These are phyloP conservation scores for Xylaria sp. DNA, from an alignment of 2,329 filamentous ascomycete genomes.

Conservation along the genomic window DNA sequence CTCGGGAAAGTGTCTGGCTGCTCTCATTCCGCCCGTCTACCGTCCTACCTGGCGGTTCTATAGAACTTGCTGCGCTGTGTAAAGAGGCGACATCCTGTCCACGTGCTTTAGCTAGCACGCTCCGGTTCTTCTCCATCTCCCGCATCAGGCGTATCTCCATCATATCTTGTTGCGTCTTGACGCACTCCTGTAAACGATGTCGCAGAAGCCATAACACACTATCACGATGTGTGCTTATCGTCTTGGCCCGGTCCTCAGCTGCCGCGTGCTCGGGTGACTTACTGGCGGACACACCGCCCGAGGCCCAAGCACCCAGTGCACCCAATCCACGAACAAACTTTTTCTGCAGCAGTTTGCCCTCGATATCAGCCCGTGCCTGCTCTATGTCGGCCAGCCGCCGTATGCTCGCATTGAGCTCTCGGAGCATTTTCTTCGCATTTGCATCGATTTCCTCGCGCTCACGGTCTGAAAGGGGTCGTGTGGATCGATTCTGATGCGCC, in stretches of 20 bases:
- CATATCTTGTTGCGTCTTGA: slow-evolving; percentile 85
- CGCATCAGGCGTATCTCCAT: slow-evolving; percentile 88
- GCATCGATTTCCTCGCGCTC: slow-evolving; percentile 89
- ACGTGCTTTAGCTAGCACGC: slow-evolving; percentile 77
- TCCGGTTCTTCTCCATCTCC: slow-evolving; percentile 90
- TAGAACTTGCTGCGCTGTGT: slow-evolving; percentile 26
- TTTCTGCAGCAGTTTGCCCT: slow-evolving; percentile 74
- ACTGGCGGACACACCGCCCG: slow-evolving; percentile 66
- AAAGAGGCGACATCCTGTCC: slow-evolving; percentile 45
- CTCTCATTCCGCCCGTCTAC: slow-evolving; percentile 36
- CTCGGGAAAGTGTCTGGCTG: slow-evolving; percentile 42
- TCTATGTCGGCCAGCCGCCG: slow-evolving; percentile 83
- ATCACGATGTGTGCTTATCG: slow-evolving; percentile 77
- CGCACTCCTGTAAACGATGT: slow-evolving; percentile 78
- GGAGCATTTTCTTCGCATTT: slow-evolving; percentile 84
- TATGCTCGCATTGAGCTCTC: slow-evolving; percentile 85
- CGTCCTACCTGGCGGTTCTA: slow-evolving; percentile 40
- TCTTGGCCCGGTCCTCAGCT: slow-evolving; percentile 76
- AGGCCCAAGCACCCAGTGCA: slow-evolving; percentile 70
- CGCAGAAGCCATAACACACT: slow-evolving; percentile 85
- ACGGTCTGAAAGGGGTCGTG: slow-evolving; percentile 75
- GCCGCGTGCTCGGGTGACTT: slow-evolving; percentile 72
- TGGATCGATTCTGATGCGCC: slow-evolving; percentile 56
- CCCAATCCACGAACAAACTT: slow-evolving; percentile 75
- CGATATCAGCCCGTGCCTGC: slow-evolving; percentile 80